phyloP scores from a whole-genome alignment of 148 eudicot species.

The Cornus suecica region DNA sequence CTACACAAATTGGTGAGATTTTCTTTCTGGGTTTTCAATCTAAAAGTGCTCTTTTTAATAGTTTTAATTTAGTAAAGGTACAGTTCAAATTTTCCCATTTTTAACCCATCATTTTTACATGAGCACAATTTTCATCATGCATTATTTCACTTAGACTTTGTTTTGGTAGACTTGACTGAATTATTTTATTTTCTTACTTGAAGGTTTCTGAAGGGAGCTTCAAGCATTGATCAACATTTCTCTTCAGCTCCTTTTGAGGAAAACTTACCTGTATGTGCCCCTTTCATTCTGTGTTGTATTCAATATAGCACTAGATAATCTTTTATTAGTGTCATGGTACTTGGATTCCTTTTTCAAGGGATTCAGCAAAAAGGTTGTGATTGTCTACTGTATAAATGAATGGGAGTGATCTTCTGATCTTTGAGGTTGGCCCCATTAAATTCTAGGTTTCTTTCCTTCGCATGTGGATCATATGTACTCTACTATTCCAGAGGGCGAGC shows the following conservation, averaged over 20 bases:
- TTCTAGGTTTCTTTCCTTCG: conserved; percentile 4
- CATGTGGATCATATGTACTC: neutral
- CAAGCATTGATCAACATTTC: conserved; percentile 92
- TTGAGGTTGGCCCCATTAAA: neutral
- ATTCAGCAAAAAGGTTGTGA: neutral
- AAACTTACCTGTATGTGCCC: conserved; percentile 73
- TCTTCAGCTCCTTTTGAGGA: conserved; percentile 65
- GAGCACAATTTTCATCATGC: neutral
- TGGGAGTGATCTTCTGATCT: neutral
- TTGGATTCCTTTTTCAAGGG: neutral
- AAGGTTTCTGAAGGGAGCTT: conserved; percentile 93
- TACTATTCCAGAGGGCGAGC: neutral
- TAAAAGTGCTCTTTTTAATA: neutral
- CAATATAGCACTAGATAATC: neutral
- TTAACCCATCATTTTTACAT: neutral
- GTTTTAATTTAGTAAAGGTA: neutral
- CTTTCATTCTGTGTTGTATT: conserved; percentile 3
- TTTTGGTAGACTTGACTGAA: conserved; percentile 7
- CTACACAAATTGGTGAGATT: neutral
- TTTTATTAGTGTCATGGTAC: neutral
- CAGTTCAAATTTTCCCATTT: neutral
- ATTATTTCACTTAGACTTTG: conserved; percentile 1
- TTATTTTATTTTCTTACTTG: neutral
- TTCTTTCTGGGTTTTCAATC: neutral
- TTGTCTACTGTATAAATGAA: no score